Percentiles rank a stretch among this genome's conserved stretches.
Evolutionary conservation across 2,329 filamentous ascomycete genomes (phyloP).

Genomic region (Xylaria arbuscula): DNA sequence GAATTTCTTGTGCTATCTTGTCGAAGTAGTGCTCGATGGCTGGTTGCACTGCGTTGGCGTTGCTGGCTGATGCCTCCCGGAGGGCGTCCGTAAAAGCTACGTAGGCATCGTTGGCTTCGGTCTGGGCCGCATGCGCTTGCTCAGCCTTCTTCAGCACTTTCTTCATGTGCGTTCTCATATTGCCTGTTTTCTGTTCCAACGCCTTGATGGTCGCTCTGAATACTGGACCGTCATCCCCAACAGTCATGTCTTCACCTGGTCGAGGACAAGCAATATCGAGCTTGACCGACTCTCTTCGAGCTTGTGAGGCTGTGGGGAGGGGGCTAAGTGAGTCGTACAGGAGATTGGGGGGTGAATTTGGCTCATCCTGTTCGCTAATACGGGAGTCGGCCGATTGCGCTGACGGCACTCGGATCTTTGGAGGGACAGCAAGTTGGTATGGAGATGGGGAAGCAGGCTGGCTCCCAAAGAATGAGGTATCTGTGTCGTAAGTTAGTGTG

Average conservation of each 20-base stretch:
- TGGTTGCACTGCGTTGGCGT: constrained; percentile 95
- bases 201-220: constrained; percentile 98
- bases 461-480: constrained; percentile 58
- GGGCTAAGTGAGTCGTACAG: constrained; percentile 52
- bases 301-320: constrained; percentile 36
- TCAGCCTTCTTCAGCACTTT: constrained; percentile 96
- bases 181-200: constrained; percentile 94
- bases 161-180: constrained; percentile 94
- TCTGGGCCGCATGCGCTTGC: constrained; percentile 81
- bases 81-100: constrained; percentile 85
- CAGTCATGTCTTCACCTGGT: constrained; percentile 84
- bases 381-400: constrained; percentile 87
- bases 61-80: constrained; percentile 87
- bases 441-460: constrained; percentile 76
- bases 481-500: constrained; percentile 51
- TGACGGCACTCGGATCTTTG: constrained; percentile 85
- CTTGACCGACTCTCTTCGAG: constrained; percentile 69
- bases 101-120: constrained; percentile 86
- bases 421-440: constrained; percentile 77
- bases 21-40: constrained; percentile 98
- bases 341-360: constrained; percentile 62
- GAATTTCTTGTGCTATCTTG: constrained; percentile 91
- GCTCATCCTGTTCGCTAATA: constrained; percentile 77
- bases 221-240: constrained; percentile 90
- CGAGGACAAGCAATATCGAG: constrained; percentile 89